Evolutionary conservation across 176 grass and related monocot genomes (phyloP), one percentile per base, ranked within the genome.

Genomic region (Hsuehochloa calcarea): DNA sequence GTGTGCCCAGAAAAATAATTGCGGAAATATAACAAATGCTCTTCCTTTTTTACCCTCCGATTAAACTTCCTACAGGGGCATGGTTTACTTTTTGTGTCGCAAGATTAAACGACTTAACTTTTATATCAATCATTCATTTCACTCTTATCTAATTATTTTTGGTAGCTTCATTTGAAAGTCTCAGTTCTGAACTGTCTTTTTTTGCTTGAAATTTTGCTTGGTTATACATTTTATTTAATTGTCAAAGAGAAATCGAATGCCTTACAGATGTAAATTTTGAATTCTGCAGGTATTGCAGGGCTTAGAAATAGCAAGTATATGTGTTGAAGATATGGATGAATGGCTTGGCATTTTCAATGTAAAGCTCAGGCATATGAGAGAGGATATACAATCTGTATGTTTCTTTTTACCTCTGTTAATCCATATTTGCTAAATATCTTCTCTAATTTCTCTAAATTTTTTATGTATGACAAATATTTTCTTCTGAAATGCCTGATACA

Each of bases 311-410:
- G 89, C 93, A 55, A 95, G 46, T 61, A 80, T 93, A 85, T 93
- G 87, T 79, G 90, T 98, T 76, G 93, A 95, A 80, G 96, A 98
- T 90, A 95, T 98, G 89, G 93, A 98, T 80, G 96, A 95, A 78
- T 98, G 96, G 96, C 89, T 98, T 69, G 89, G 91, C 37, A 98
- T 95, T 90, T 98, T 98, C 77, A 98, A 98, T 89, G 89, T 95
- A 63, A 98, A 98, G 78, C 96, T 98, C 44, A 88, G 91, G 63
- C 96, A 98, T 89, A 98, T 98, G 96, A 95, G 93, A 65, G 96
- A 95, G 81, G 96, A 98, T 76, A 95, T 98, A 85, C 89, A 98
- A 90, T 95, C 96, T 63, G 96, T 98, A 93, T 40, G 88, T 10
- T 75, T 56, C 47, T 45, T 34, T 23, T 82, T 25, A 29, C 54